Percentiles rank a stretch among this genome's conserved stretches.
phyloP scores from a whole-genome alignment of 352 stramenopile species.

The Pythium utonaiense region DNA sequence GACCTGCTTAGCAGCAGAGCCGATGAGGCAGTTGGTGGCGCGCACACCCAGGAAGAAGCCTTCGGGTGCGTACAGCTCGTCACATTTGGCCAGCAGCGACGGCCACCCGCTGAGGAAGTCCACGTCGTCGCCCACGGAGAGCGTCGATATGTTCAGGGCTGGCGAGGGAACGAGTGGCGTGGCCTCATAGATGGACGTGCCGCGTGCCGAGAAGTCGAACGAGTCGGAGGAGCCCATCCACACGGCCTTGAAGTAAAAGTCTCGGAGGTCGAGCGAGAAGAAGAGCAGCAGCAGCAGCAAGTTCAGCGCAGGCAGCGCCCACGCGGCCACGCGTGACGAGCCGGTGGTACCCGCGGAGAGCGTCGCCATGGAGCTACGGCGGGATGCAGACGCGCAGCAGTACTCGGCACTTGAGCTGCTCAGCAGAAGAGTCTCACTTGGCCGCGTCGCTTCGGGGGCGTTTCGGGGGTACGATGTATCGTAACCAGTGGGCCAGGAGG shows the following conservation, averaged over 20 bases:
- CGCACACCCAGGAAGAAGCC: slow-evolving; percentile 18
- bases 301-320: slow-evolving; percentile 20
- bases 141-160: slow-evolving; percentile 13
- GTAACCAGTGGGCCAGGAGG: background rate
- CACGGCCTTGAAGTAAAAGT: slow-evolving; percentile 30
- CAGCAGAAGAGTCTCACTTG: too few species aligned
- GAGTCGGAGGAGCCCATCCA: slow-evolving; percentile 29
- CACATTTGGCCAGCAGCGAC: slow-evolving; percentile 31
- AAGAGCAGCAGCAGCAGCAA: slow-evolving; percentile 27
- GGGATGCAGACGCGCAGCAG: background rate
- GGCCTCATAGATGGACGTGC: slow-evolving; percentile 5
- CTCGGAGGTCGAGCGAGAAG: slow-evolving; percentile 31
- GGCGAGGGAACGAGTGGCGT: slow-evolving; percentile 13
- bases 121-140: slow-evolving; percentile 20
- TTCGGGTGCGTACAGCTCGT: slow-evolving; percentile 19
- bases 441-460: background rate
- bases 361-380: background rate
- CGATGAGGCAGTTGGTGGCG: slow-evolving; percentile 26
- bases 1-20: slow-evolving; percentile 11
- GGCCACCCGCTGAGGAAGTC: slow-evolving; percentile 23
- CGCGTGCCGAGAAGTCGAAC: slow-evolving; percentile 22
- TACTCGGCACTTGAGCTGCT: background rate
- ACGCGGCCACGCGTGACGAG: slow-evolving; percentile 3
- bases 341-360: background rate
- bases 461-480: background rate